Percentiles rank a stretch among this genome's conserved stretches.
Conservation (phyloP, 768 basidiomycete genomes). For the Lactarius tabidus region DNA sequence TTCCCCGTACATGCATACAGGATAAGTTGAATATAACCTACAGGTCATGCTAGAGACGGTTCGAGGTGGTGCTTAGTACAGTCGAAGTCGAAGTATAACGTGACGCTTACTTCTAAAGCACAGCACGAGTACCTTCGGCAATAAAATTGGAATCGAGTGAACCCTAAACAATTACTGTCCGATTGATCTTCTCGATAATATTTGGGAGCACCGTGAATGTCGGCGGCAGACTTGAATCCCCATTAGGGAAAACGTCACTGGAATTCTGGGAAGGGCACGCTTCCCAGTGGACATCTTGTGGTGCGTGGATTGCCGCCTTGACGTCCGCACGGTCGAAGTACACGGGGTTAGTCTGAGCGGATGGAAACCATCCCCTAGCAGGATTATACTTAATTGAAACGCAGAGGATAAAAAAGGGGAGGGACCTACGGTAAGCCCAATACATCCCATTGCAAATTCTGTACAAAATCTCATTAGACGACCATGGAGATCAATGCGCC, state of each 20-base stretch:
- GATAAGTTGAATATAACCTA: background rate
- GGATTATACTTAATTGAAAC: background rate
- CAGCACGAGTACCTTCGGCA: slow-evolving; percentile 51
- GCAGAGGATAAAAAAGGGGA: background rate
- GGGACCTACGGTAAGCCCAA: slow-evolving; percentile 69
- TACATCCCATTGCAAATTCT: slow-evolving; percentile 71
- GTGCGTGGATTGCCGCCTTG: slow-evolving; percentile 68
- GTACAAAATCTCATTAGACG: background rate
- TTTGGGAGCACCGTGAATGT: slow-evolving; percentile 63
- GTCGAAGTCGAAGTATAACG: background rate
- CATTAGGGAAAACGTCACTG: slow-evolving; percentile 57
- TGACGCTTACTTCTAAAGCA: slow-evolving; percentile 36
- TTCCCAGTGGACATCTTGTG: slow-evolving; percentile 52
- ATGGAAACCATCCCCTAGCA: slow-evolving; percentile 48
- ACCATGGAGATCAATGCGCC: background rate
- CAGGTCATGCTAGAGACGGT: slow-evolving; percentile 19
- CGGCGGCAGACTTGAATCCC: slow-evolving; percentile 59
- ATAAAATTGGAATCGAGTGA: slow-evolving; percentile 71
- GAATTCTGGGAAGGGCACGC: slow-evolving; percentile 50
- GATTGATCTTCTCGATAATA: slow-evolving; percentile 70
- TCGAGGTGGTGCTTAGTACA: background rate
- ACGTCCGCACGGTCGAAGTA: slow-evolving; percentile 72
- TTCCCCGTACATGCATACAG: background rate
- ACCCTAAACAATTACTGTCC: slow-evolving; percentile 68
- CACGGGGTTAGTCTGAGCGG: slow-evolving; percentile 52